Evolutionary conservation across 2,329 filamentous ascomycete genomes (phyloP).

Genomic region (Fusarium sp.): DNA sequence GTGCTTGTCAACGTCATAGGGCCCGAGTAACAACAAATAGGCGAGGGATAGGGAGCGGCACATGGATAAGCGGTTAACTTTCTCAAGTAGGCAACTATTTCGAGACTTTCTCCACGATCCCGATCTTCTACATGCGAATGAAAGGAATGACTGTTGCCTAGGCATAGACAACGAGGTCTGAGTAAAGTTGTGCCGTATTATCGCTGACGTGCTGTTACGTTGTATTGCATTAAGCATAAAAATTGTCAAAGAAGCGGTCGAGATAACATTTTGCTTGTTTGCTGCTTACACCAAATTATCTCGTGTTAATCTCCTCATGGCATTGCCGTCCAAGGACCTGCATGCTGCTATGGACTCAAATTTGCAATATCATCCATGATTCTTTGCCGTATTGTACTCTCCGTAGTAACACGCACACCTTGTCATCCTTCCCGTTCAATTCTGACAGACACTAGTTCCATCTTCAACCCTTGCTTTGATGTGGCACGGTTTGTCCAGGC

Average conservation of each 20-base stretch:
- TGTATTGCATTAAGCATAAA: background rate
- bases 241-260: background rate
- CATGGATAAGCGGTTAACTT: conserved; percentile 20
- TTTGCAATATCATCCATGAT: conserved; percentile 15
- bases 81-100: conserved; percentile 20
- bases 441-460: conserved; percentile 32
- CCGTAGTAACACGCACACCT: conserved; percentile 34
- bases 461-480: conserved; percentile 28
- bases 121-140: conserved; percentile 1
- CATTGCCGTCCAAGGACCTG: background rate
- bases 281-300: background rate
- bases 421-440: conserved; percentile 29
- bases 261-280: background rate
- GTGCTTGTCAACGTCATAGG: conserved; percentile 28
- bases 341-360: background rate
- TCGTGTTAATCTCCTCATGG: background rate
- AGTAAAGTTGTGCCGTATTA: background rate
- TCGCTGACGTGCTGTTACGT: background rate
- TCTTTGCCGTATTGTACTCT: background rate
- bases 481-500: conserved; percentile 17
- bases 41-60: conserved; percentile 26
- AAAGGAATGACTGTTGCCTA: conserved; percentile 1
- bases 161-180: background rate
- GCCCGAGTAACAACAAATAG: conserved; percentile 7
- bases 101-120: conserved; percentile 22